A percentile compares a stretch with the other conserved stretches of the same genome.
Evolutionary conservation across 2,329 filamentous ascomycete genomes (phyloP).

Genomic region (Boeremia exigua): DNA sequence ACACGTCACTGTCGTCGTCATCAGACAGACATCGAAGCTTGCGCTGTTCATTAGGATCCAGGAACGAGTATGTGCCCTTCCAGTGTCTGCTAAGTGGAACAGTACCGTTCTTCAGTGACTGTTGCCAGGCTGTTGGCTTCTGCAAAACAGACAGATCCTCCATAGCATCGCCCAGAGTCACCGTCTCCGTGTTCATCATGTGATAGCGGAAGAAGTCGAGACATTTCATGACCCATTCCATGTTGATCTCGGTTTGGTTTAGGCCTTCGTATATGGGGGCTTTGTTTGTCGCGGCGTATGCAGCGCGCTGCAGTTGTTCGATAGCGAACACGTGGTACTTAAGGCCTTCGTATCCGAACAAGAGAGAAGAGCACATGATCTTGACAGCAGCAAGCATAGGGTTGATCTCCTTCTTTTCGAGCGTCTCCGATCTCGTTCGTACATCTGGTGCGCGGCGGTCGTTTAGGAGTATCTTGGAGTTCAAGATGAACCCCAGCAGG

Average conservation of each 20-base stretch:
- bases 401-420: constrained; percentile 13
- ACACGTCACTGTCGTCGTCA: constrained; percentile 28
- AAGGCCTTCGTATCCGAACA: constrained; percentile 29
- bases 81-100: constrained; percentile 52
- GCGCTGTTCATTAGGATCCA: constrained; percentile 33
- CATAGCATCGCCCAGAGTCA: constrained; percentile 47
- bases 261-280: constrained; percentile 52
- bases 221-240: constrained; percentile 55
- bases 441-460: constrained; percentile 28
- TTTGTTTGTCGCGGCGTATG: constrained; percentile 46
- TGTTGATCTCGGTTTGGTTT: constrained; percentile 49
- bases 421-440: background rate
- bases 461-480: constrained; percentile 36
- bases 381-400: constrained; percentile 36
- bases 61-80: constrained; percentile 59
- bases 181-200: constrained; percentile 49
- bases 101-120: constrained; percentile 43
- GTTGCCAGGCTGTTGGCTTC: constrained; percentile 53
- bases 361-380: constrained; percentile 42
- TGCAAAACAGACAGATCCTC: constrained; percentile 44
- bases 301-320: constrained; percentile 53
- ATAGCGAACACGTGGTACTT: constrained; percentile 46
- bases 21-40: constrained; percentile 21
- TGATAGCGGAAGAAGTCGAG: constrained; percentile 62
- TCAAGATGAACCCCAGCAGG: constrained; percentile 40